A percentile compares a stretch with the other conserved stretches of the same genome.
Conservation (phyloP, 2,329 filamentous ascomycete genomes). For the Alternaria ethzedia region DNA sequence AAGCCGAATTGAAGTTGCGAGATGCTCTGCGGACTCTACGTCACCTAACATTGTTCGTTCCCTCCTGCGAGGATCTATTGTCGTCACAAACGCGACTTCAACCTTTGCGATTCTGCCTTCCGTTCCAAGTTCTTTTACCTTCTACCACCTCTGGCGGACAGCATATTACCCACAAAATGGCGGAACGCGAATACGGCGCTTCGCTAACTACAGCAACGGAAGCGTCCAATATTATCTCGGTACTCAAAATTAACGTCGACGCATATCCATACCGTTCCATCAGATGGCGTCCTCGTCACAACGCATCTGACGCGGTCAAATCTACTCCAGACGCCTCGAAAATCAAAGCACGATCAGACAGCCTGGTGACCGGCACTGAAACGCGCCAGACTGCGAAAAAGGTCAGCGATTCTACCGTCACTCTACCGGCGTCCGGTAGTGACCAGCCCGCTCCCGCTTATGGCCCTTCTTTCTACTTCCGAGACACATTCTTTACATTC, state of each 20-base stretch:
- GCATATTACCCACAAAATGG: background rate
- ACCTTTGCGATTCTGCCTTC: background rate
- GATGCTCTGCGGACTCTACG: background rate
- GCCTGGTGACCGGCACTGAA: background rate
- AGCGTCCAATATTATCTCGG: background rate
- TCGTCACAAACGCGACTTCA: background rate
- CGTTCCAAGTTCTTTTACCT: background rate
- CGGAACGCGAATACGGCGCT: background rate
- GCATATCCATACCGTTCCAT: background rate
- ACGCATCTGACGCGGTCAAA: background rate
- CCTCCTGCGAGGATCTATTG: background rate
- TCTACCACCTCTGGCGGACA: background rate
- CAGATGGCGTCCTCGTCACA: background rate
- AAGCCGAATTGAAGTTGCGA: background rate
- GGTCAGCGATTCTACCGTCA: background rate
- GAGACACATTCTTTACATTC: background rate
- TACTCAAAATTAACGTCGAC: background rate
- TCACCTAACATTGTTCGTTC: background rate
- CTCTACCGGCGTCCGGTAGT: background rate
- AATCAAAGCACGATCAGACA: background rate
- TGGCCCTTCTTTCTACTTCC: background rate
- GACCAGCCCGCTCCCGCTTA: background rate
- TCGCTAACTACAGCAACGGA: background rate
- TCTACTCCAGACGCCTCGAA: background rate
- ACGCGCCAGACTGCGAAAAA: background rate